These are phyloP conservation scores for Exserohilum turcica DNA, from an alignment of 2,329 filamentous ascomycete genomes.

Conservation along the genomic window DNA sequence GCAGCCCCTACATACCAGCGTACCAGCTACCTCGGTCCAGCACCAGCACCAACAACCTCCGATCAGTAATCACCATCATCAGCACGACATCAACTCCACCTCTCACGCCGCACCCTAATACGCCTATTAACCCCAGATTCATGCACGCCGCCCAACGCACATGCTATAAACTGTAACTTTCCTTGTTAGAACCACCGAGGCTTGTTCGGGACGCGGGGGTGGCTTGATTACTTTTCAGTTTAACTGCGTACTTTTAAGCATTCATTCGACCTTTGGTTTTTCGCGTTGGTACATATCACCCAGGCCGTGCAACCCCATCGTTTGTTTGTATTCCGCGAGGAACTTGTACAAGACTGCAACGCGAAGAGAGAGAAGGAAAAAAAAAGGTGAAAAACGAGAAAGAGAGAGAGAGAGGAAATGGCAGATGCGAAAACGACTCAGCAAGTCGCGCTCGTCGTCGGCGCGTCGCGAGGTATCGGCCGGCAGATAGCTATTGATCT, in stretches of 20 bases:
- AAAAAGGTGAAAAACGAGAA: constrained; percentile 16
- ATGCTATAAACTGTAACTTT: background rate
- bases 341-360: too few relatives aligned
- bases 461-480: constrained; percentile 80
- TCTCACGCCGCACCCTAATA: background rate
- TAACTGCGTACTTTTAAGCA: too few relatives aligned
- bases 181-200: background rate
- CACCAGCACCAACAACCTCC: background rate
- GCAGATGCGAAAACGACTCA: constrained; percentile 29
- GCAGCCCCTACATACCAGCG: too few relatives aligned
- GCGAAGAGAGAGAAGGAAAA: background rate
- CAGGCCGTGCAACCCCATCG: too few relatives aligned
- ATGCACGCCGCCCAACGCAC: background rate
- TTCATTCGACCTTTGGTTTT: too few relatives aligned
- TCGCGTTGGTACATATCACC: too few relatives aligned
- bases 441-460: constrained; percentile 72
- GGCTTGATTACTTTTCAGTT: constrained; percentile 6
- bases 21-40: too few relatives aligned
- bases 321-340: too few relatives aligned
- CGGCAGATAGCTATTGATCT: constrained; percentile 80
- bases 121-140: constrained; percentile 8
- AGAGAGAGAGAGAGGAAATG: too few relatives aligned
- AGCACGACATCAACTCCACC: constrained; percentile 3
- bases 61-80: constrained; percentile 35
- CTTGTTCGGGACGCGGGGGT: background rate